Evolutionary conservation across 441 rosid species (phyloP), one percentile per base, ranked within the genome.

Genomic region (Isatis lusitanica): DNA sequence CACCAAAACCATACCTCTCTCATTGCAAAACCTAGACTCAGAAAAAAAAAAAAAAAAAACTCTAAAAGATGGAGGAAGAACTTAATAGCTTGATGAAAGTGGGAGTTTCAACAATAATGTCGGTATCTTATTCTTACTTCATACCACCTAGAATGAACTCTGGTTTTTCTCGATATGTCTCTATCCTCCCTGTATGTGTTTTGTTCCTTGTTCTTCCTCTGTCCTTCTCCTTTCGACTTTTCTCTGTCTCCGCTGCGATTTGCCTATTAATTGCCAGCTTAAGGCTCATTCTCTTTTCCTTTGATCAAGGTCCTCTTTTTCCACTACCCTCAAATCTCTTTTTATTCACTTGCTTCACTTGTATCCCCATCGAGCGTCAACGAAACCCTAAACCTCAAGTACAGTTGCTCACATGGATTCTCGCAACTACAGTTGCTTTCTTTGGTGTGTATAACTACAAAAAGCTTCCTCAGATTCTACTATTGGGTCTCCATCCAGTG

Each of bases 221-320:
- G 3, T 31, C n/a, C 21, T 56, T 56, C 24, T 56, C 61, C 61
- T 31, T 31, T 33, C 7, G 12, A 56, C 6, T 31, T 56, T 56
- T 56, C 21, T 56, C 61, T 8, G 15, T 7, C 61, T 3, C 61
- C 7, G 7, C 61, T 30, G 12, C 39, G 7, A 7, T n/a, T 31
- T 56, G 33, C 21, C 61, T 56, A 15, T n/a, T 33, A 56, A 12
- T 31, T 56, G 61, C 61, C 12, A 38, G 15, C n/a, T 31, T 56
- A 5, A 56, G 36, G 5, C 61, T 56, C 39, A n/a, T 56, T 21
- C 61, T 56, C 24, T 56, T 56, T 4, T 31, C 61, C 40, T 31
- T 56, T 13, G 61, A 56, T 31, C 40, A 31, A 56, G 61, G 61
- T 56, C 61, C 61, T 31, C 61, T 56, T 56, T 56, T 8, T 31